Conservation (phyloP, 192 early-diverging fungal genomes). For the Obelidium mucronatum region DNA sequence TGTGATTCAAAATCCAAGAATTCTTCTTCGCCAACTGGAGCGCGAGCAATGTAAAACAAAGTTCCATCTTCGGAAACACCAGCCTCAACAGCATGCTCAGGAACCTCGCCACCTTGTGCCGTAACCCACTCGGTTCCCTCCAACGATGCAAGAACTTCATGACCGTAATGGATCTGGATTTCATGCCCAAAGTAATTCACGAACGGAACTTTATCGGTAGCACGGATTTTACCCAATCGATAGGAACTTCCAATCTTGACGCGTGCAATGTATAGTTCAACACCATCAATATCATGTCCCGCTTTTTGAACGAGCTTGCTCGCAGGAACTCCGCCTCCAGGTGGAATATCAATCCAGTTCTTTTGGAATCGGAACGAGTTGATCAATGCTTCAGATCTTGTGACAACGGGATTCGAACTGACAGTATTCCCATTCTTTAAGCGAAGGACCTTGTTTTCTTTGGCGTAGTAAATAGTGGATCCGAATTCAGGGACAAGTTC, state of each 20-base stretch:
- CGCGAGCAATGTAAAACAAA: conserved; percentile 25
- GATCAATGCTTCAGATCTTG: background rate
- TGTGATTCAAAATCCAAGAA: conserved; percentile 9
- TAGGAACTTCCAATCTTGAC: conserved; percentile 28
- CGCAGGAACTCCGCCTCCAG: conserved; percentile 1
- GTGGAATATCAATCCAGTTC: conserved; percentile 8
- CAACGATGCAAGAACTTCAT: conserved; percentile 18
- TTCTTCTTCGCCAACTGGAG: conserved; percentile 5
- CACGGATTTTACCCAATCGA: conserved; percentile 15
- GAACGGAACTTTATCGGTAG: background rate
- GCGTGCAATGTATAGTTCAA: conserved; percentile 25
- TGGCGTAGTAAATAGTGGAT: conserved; percentile 24
- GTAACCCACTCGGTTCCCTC: background rate
- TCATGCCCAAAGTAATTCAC: conserved; percentile 23
- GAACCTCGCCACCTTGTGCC: conserved; percentile 3
- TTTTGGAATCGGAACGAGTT: background rate
- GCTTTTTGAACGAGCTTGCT: conserved; percentile 16
- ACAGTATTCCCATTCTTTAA: conserved; percentile 7
- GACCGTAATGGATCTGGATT: conserved; percentile 22
- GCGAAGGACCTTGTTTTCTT: conserved; percentile 19
- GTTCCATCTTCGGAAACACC: conserved; percentile 19
- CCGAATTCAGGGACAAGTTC: conserved; percentile 33
- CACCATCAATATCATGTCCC: conserved; percentile 26
- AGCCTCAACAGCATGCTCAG: background rate
- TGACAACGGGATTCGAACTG: background rate